phyloP scores from a whole-genome alignment of 2,329 filamentous ascomycete genomes.

The Epichloe coenophiala region DNA sequence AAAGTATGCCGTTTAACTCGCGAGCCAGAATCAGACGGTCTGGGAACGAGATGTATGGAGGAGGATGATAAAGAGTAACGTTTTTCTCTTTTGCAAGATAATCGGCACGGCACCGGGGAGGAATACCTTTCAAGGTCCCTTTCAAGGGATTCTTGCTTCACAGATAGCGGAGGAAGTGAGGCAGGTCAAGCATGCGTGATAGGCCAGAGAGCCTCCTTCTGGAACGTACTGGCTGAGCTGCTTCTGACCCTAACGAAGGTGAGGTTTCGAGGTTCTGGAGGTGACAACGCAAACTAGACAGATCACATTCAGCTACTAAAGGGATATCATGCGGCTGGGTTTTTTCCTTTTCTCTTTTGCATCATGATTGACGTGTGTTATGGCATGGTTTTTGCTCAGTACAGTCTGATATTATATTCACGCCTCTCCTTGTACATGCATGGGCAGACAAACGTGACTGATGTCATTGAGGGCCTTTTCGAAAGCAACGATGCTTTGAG shows the following conservation, averaged over 20 bases:
- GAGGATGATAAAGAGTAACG: not conserved
- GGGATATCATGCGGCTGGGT: constrained; percentile 24
- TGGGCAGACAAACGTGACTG: not conserved
- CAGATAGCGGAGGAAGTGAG: not conserved
- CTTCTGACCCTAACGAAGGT: constrained; percentile 12
- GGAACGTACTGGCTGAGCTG: constrained; percentile 10
- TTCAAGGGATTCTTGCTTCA: constrained; percentile 3
- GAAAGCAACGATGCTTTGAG: not conserved
- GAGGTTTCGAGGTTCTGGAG: constrained; percentile 14
- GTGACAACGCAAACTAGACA: constrained; percentile 22
- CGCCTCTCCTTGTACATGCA: not conserved
- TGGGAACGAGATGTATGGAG: not conserved
- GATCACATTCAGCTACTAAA: constrained; percentile 22
- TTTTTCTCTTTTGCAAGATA: constrained; percentile 6
- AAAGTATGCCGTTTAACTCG: constrained; percentile 81
- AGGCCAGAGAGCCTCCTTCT: not conserved
- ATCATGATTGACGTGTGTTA: constrained; percentile 17
- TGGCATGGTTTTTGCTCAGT: constrained; percentile 9
- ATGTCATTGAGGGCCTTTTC: not conserved
- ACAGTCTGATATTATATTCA: not conserved
- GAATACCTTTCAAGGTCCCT: not conserved
- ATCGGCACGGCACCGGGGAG: not conserved
- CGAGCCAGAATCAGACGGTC: not conserved
- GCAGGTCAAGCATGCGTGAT: constrained; percentile 1
- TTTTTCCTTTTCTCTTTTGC: constrained; percentile 17